These are phyloP conservation scores for Globisporangium alternatum DNA, from an alignment of 352 stramenopile genomes.

Conservation along the genomic window DNA sequence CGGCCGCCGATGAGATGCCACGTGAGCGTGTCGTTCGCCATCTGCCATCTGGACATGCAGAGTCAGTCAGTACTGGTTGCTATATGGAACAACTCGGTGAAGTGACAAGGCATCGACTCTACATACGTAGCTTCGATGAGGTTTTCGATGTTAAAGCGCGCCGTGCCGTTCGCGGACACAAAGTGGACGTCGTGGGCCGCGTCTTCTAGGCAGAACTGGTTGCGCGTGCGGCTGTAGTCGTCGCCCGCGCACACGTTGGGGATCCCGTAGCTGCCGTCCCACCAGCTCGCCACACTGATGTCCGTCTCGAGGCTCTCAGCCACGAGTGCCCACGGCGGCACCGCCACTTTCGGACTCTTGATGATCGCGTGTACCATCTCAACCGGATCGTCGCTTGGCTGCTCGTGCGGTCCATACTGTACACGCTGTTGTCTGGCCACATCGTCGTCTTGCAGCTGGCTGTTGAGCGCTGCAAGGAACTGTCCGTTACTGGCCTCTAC, in stretches of 20 bases:
- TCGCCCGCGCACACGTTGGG: conserved; percentile 75
- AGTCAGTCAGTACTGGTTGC: background rate
- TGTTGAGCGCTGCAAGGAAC: conserved; percentile 10
- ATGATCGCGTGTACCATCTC: conserved; percentile 39
- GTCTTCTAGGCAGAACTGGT: conserved; percentile 64
- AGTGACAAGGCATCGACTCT: background rate
- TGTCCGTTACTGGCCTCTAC: background rate
- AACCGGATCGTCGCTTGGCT: conserved; percentile 12
- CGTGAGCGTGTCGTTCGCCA: conserved; percentile 38
- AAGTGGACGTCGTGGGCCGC: conserved; percentile 31
- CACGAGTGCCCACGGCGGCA: conserved; percentile 69
- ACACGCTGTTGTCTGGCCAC: background rate
- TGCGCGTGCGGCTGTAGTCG: conserved; percentile 32
- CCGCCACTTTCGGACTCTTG: conserved; percentile 48
- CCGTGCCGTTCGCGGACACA: conserved; percentile 39
- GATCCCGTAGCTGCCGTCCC: conserved; percentile 68
- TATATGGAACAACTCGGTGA: no score
- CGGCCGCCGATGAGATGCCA: conserved; percentile 67
- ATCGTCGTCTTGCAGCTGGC: background rate
- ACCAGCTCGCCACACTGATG: conserved; percentile 78
- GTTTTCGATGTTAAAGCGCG: conserved; percentile 76
- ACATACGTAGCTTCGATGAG: conserved; percentile 57
- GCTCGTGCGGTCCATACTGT: background rate
- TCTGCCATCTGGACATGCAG: conserved; percentile 24
- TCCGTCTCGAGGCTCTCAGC: conserved; percentile 50